A percentile compares a stretch with the other conserved stretches of the same genome.
Evolutionary conservation across 768 basidiomycete genomes (phyloP).

Genomic region (Russula lepida): DNA sequence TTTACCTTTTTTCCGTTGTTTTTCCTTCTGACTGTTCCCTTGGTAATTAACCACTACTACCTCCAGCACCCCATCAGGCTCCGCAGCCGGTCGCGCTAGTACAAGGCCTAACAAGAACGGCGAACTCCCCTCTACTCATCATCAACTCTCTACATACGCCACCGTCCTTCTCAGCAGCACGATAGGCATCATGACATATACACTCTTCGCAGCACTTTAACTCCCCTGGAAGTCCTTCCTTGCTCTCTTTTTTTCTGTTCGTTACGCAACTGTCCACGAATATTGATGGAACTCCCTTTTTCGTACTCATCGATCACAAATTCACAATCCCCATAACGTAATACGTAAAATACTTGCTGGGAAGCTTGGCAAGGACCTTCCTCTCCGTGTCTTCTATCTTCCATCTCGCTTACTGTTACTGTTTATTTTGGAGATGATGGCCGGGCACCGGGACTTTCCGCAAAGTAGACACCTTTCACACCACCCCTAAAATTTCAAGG

Average conservation of each 20-base stretch:
- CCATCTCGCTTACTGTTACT: neutral
- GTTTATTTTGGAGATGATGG: neutral
- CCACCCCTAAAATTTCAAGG: neutral
- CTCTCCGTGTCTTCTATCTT: neutral
- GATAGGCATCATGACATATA: neutral
- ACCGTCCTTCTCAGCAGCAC: slow-evolving; percentile 5
- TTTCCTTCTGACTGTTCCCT: too few relatives aligned
- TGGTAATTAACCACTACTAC: neutral
- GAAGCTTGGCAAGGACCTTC: neutral
- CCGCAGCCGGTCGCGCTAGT: neutral
- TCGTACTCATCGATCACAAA: too few relatives aligned
- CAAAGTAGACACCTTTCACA: neutral
- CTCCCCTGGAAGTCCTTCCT: neutral
- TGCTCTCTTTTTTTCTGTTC: neutral
- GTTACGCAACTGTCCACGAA: neutral
- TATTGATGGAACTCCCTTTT: neutral
- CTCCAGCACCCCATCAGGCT: neutral
- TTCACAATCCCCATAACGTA: neutral
- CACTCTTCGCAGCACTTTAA: slow-evolving; percentile 7
- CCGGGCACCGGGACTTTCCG: neutral
- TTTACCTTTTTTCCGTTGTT: neutral
- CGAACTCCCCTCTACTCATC: neutral
- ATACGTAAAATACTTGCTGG: neutral
- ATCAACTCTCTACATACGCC: neutral
- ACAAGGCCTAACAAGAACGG: neutral